A percentile compares a stretch with the other conserved stretches of the same genome.
Evolutionary conservation across 2,329 filamentous ascomycete genomes (phyloP).

Genomic region (Metarhizium rileyi): DNA sequence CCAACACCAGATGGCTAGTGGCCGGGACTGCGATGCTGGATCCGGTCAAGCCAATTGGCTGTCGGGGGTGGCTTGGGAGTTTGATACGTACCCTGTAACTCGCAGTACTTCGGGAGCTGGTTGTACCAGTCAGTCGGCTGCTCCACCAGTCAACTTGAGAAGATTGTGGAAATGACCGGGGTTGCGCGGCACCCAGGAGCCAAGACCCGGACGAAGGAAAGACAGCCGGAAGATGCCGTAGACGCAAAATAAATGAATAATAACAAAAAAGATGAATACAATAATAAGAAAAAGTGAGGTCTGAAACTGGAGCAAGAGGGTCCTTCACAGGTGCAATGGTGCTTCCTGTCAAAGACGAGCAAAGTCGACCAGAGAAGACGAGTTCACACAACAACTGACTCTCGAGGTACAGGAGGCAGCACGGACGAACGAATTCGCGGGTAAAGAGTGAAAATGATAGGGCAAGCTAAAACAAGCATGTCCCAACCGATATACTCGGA

Average conservation of each 20-base stretch:
- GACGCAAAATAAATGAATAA: conserved; percentile 8
- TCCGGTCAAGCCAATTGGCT: neutral
- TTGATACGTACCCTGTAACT: too few relatives aligned
- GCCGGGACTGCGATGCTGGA: neutral
- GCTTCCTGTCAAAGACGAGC: too few relatives aligned
- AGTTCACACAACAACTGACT: too few relatives aligned
- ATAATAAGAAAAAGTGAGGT: neutral
- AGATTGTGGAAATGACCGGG: neutral
- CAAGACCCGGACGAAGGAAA: conserved; percentile 7
- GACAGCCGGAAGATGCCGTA: conserved; percentile 7
- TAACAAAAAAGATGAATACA: conserved; percentile 4
- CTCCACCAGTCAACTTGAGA: neutral
- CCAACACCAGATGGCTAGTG: neutral
- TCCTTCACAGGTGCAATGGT: too few relatives aligned
- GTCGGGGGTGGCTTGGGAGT: neutral
- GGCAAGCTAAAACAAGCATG: too few relatives aligned
- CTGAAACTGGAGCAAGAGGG: neutral
- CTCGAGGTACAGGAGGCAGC: too few relatives aligned
- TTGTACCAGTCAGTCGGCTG: conserved; percentile 2
- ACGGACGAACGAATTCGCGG: too few relatives aligned
- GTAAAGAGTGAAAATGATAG: too few relatives aligned
- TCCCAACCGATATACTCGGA: too few relatives aligned
- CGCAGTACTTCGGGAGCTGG: conserved; percentile 3
- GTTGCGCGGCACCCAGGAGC: conserved; percentile 3
- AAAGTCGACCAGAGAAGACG: too few relatives aligned